Conservation (phyloP, 1,139 yeast species). For the Geotrichum bryndzae region DNA sequence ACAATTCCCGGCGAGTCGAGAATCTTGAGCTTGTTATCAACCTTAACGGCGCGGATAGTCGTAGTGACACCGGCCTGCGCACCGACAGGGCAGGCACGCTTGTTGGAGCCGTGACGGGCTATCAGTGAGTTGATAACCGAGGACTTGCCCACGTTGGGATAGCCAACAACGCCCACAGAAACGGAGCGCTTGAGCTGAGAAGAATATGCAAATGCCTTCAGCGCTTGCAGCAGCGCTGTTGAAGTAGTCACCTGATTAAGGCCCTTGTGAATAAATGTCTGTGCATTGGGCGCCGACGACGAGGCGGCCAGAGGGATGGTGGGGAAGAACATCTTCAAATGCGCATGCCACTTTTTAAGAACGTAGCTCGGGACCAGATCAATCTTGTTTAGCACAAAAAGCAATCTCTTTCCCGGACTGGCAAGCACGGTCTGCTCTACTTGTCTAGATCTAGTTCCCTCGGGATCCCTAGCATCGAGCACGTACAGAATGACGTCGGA, state of each 20-base stretch:
- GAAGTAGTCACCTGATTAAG: conserved; percentile 71
- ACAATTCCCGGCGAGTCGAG: conserved; percentile 97
- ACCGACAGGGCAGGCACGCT: conserved; percentile 90
- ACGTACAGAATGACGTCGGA: conserved; percentile 89
- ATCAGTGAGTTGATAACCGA: conserved; percentile 88
- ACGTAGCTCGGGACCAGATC: conserved; percentile 86
- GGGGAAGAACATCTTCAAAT: conserved; percentile 78
- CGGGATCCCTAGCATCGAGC: conserved; percentile 96
- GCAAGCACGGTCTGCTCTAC: conserved; percentile 87
- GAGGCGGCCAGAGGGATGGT: conserved; percentile 72
- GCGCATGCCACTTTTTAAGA: conserved; percentile 76
- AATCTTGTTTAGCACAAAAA: conserved; percentile 81
- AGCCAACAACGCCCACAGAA: conserved; percentile 92
- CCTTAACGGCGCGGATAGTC: conserved; percentile 80
- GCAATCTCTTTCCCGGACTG: conserved; percentile 74
- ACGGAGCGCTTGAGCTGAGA: conserved; percentile 86
- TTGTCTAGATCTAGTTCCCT: conserved; percentile 82
- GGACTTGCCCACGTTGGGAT: conserved; percentile 93
- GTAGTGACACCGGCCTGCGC: conserved; percentile 98
- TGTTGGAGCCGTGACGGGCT: conserved; percentile 53
- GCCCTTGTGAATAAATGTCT: conserved; percentile 65
- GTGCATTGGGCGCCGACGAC: conserved; percentile 51
- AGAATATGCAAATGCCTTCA: conserved; percentile 79
- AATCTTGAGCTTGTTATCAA: conserved; percentile 81
- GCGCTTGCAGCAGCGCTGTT: conserved; percentile 64